Evolutionary conservation across 768 basidiomycete genomes (phyloP).

Genomic region (Termitomyces sp.): DNA sequence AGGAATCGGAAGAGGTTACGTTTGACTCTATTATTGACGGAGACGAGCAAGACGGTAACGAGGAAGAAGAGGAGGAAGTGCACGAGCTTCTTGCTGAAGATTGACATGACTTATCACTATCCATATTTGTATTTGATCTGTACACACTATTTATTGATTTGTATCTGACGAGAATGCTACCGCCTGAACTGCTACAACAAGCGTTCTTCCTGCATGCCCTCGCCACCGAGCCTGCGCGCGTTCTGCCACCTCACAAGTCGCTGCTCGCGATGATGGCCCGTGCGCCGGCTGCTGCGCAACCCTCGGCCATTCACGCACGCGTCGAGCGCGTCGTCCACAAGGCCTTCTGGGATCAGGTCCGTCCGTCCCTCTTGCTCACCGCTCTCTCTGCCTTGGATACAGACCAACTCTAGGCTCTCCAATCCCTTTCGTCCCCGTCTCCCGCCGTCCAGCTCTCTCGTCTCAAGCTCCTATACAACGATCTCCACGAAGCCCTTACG

Average conservation of each 20-base stretch:
- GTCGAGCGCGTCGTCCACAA: constrained; percentile 52
- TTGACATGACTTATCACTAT: neutral
- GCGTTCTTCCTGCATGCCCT: constrained; percentile 66
- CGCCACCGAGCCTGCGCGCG: constrained; percentile 50
- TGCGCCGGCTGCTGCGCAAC: neutral
- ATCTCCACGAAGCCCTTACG: constrained; percentile 42
- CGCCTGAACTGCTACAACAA: constrained; percentile 53
- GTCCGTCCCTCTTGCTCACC: constrained; percentile 14
- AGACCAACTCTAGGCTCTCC: constrained; percentile 37
- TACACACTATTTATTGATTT: neutral
- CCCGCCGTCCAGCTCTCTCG: constrained; percentile 58
- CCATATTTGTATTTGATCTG: constrained; percentile 1
- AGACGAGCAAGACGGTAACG: constrained; percentile 37
- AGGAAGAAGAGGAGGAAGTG: constrained; percentile 50
- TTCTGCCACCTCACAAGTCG: constrained; percentile 71
- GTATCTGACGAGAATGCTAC: constrained; percentile 28
- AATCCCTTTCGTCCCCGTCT: constrained; percentile 48
- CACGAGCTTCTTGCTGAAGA: constrained; percentile 35
- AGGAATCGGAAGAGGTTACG: constrained; percentile 27
- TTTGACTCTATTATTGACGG: constrained; percentile 51
- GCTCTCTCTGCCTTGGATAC: neutral
- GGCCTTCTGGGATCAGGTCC: constrained; percentile 75
- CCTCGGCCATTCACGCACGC: constrained; percentile 26
- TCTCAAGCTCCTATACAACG: constrained; percentile 49
- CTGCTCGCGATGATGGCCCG: constrained; percentile 54